Percentiles rank a stretch among this genome's conserved stretches.
phyloP scores from a whole-genome alignment of 2,329 filamentous ascomycete genomes.

The Leptographium radiaticola region DNA sequence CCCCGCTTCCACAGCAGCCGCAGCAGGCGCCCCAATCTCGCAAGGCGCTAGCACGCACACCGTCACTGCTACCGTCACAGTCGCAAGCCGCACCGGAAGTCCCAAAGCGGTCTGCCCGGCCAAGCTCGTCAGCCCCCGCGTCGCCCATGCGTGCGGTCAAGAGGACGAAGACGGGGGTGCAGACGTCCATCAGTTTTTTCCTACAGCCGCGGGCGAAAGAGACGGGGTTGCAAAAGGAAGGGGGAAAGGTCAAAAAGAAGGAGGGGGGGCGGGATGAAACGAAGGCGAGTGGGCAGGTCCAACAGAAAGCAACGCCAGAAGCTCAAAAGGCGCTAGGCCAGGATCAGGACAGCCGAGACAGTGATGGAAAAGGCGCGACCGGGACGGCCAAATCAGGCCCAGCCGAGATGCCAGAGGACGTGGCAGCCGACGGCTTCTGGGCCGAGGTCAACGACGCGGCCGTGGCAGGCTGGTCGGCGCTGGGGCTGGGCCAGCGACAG shows the following conservation, averaged over 20 bases:
- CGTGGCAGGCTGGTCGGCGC: constrained; percentile 75
- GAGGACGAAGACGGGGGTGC: constrained; percentile 6
- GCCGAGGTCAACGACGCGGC: constrained; percentile 31
- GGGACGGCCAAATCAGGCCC: too few relatives aligned
- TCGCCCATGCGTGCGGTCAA: constrained; percentile 1
- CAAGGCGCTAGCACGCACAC: too few relatives aligned
- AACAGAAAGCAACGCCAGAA: neutral
- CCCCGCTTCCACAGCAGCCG: too few relatives aligned
- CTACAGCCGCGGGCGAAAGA: neutral
- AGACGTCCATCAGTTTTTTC: constrained; percentile 11
- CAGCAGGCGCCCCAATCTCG: too few relatives aligned
- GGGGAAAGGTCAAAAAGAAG: neutral
- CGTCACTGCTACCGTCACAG: neutral
- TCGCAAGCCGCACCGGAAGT: neutral
- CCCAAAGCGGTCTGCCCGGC: too few relatives aligned
- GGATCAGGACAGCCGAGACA: too few relatives aligned
- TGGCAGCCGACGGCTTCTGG: neutral
- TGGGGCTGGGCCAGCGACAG: constrained; percentile 48
- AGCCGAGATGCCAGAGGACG: too few relatives aligned
- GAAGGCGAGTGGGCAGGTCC: neutral
- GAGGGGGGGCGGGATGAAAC: neutral
- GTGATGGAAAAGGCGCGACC: too few relatives aligned
- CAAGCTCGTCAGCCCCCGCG: neutral
- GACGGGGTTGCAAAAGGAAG: neutral
- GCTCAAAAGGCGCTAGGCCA: neutral